Evolutionary conservation across 75 land plant species (phyloP), one percentile per base, ranked within the genome.

Genomic region (Azolla pinnata): DNA sequence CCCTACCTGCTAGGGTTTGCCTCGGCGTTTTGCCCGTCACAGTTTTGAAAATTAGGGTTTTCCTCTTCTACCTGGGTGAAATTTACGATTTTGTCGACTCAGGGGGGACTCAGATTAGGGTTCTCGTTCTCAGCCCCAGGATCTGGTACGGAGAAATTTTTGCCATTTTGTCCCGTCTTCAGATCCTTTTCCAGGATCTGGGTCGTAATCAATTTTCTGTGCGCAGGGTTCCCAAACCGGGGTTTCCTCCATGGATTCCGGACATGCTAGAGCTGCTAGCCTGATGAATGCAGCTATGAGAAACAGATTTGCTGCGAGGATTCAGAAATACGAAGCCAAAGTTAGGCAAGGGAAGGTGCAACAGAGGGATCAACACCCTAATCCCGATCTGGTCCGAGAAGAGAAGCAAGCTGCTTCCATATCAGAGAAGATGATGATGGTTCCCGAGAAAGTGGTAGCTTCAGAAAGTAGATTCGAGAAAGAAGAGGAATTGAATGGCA

Each of bases 251-350:
- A 27, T 52, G 25, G 29, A 52, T 26, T 46, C 49, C 49, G 54
- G 54, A 26, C 54, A 52, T 14, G 28, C 54, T 2, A 52, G 54
- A 52, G 54, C 54, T 23, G 29, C 29, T 14, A 26, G 16, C 12
- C 25, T 52, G 29, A 52, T 52, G 54, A 23, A 52, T 52, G 54
- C 54, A 2, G 54, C 54, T 9, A 23, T 26, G 29, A 26, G 54
- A 27, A 52, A 29, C 29, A 26, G 10, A 12, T 52, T 52, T 52
- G 54, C 27, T 4, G 18, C 54, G 29, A 21, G 54, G 54, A 27
- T 52, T 25, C 29, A 52, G 28, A 52, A 52, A 24, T 52, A 52
- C 14, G 54, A 52, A 52, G 54, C 54, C 29, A 52, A 52, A 52
- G 29, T 52, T 3, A 52, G 54, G 54, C 54, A 52, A 2, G 54